Evolutionary conservation across 257 asterid genomes (phyloP).

Genomic region (Mitragyna speciosa): DNA sequence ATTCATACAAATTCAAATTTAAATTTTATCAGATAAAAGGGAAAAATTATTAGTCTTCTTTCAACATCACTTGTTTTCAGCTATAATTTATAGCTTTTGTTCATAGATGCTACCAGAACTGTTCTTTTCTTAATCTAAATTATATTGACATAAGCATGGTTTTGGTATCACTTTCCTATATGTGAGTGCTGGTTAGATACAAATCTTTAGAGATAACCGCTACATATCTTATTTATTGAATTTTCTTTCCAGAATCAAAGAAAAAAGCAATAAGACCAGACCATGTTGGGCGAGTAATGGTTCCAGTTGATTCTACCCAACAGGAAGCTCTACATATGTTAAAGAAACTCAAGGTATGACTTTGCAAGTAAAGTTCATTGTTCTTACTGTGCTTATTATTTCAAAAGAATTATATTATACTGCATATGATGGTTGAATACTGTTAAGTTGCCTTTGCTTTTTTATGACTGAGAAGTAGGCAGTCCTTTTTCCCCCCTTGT

Average conservation of each 20-base stretch:
- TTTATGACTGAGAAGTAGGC: not conserved
- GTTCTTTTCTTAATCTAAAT: not conserved
- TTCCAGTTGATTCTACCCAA: conserved; percentile 82
- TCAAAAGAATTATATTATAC: not conserved
- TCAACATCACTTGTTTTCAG: not conserved
- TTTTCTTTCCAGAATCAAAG: conserved; percentile 32
- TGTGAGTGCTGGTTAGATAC: not conserved
- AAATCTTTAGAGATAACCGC: conserved; percentile 6
- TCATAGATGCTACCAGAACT: not conserved
- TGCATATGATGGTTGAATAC: not conserved
- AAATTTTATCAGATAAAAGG: not conserved
- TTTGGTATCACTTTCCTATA: not conserved
- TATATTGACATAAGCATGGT: no score
- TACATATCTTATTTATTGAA: conserved; percentile 19
- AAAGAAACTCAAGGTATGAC: conserved; percentile 78
- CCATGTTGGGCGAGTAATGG: conserved; percentile 45
- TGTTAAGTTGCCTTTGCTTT: not conserved
- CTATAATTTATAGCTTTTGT: not conserved
- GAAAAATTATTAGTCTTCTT: no score
- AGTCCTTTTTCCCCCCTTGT: not conserved
- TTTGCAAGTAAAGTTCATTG: not conserved
- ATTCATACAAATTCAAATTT: no score
- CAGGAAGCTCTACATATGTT: conserved; percentile 67
- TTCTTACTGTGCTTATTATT: not conserved
- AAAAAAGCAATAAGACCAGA: conserved; percentile 25